Base-by-base conservation (phyloP, 2,329 filamentous ascomycete genomes). In the Xylaria hypoxylon region DNA sequence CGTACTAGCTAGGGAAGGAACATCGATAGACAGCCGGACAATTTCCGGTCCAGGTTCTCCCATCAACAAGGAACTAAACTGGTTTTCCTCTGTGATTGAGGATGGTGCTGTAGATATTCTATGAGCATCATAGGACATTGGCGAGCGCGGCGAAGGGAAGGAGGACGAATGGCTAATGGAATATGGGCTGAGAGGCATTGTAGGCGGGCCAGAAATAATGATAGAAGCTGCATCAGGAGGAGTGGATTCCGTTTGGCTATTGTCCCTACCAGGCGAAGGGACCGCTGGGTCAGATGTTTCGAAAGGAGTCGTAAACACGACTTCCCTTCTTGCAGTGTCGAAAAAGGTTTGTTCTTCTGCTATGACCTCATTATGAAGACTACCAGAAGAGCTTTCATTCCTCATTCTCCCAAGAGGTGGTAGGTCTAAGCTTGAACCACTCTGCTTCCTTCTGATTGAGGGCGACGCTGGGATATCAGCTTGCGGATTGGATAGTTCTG, bases 91-190 rank as follows among this genome's bases (percentile, higher is more conserved):
- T 0, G 87, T 86, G 48, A 90, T 82, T 0, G 91, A 94, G 1
- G 92, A 94, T 5, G 90, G 88, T 2, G 92, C 89, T 1, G 92
- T 94, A 5, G 91, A 92, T 31, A 93, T 86, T 22, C 90, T 86
- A 59, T 92, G 89, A 1, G 87, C 87, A 69, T 94, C 92, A 62
- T 92, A 89, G 3, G 88, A 89, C 78, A 92, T 82, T 64, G 89
- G 83, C 66, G 90, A 86, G 59, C 90, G 87, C 0, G 91, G 92
- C 5, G 91, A 93, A 1, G 91, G 86, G 74, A 89, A 85, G 0
- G 91, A 91, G 0, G 91, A 88, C 56, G 88, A 82, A 69, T 87
- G 85, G 57, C 86, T 85, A 67, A 87, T 86, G 45, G 91, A 87
- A 59, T 90, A 88, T 8, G 91, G 89, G 77, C 90, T 89, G 68